phyloP scores from a whole-genome alignment of 2,329 filamentous ascomycete species.

The Fusarium euwallaceae region DNA sequence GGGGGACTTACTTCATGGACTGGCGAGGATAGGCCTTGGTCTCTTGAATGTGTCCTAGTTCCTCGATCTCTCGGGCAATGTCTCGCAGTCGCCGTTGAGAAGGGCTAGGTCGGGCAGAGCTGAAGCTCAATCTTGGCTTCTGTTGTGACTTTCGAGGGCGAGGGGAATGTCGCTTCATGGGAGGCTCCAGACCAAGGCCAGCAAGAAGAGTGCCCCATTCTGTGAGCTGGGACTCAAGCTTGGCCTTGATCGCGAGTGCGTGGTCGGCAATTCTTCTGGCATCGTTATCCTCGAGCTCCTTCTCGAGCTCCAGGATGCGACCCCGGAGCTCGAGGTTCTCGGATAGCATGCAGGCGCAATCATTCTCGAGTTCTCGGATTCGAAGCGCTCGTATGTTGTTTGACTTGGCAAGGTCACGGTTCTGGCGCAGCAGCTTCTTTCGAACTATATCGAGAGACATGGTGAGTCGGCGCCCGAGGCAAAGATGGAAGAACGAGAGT shows the following conservation, averaged over 20 bases:
- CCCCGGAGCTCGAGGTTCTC: slow-evolving; percentile 82
- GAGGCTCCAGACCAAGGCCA: slow-evolving; percentile 72
- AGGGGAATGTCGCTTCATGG: slow-evolving; percentile 62
- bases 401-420: slow-evolving; percentile 83
- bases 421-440: slow-evolving; percentile 84
- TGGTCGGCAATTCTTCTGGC: slow-evolving; percentile 73
- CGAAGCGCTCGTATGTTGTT: slow-evolving; percentile 84
- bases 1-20: slow-evolving; percentile 74
- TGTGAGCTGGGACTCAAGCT: slow-evolving; percentile 78
- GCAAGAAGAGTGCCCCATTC: slow-evolving; percentile 78
- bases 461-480: slow-evolving; percentile 28
- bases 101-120: slow-evolving; percentile 58
- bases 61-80: slow-evolving; percentile 67
- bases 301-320: slow-evolving; percentile 77
- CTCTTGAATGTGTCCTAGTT: slow-evolving; percentile 72
- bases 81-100: slow-evolving; percentile 69
- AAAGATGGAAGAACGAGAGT: slow-evolving; percentile 5
- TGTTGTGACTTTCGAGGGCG: slow-evolving; percentile 56
- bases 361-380: slow-evolving; percentile 81
- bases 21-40: slow-evolving; percentile 75
- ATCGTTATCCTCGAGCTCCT: slow-evolving; percentile 73
- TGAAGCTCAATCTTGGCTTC: slow-evolving; percentile 58
- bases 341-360: slow-evolving; percentile 80
- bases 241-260: slow-evolving; percentile 76
- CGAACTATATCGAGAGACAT: slow-evolving; percentile 68